Evolutionary conservation across 2,329 filamentous ascomycete genomes (phyloP), one percentile per base, ranked within the genome.

Genomic region (Ciborinia camelliae): DNA sequence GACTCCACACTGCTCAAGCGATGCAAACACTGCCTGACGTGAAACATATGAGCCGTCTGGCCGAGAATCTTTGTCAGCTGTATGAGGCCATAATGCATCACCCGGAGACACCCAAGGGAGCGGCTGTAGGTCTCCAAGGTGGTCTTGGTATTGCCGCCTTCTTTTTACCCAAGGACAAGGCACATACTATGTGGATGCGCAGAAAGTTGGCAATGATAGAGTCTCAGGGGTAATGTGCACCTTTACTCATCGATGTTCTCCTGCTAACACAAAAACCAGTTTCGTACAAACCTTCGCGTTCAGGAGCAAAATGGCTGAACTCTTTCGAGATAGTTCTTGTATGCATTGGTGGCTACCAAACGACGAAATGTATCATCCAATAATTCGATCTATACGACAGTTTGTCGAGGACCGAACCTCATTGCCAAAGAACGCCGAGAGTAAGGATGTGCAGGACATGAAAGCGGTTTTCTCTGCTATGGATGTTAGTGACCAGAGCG

Each of bases 271-370:
- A 6, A 18, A 3, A n/a, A 41, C 18, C 68, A 97, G 94, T 47
- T 97, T 96, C 75, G 90, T 97, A 30, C 93, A 91, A 70, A 89
- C 93, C 1, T 80, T 86, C 37, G 85, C 85, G 15, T 87, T 94
- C 71, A 89, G 94, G 65, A 81, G 79, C 39, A 88, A 88, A 69
- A 89, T 98, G 83, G 86, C 90, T 39, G 84, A 90, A 54, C 76
- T 91, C 30, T 97, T 95, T 82, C 81, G 84, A 66, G 84, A 91
- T 51, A 83, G 86, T 18, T 86, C 88, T 26, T 86, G 92, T 62
- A 85, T 85, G 52, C 82, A 88, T 65, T 97, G 92, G 91, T 99
- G 95, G 95, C 83, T 97, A 3, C 91, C 92, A 2, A 84, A 95
- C 75, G 86, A 91, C 68, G 90, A 94, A 78, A 86, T 85, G 1